Evolutionary conservation across 768 basidiomycete species (phyloP).

Genomic region (Termitomyces sp.): DNA sequence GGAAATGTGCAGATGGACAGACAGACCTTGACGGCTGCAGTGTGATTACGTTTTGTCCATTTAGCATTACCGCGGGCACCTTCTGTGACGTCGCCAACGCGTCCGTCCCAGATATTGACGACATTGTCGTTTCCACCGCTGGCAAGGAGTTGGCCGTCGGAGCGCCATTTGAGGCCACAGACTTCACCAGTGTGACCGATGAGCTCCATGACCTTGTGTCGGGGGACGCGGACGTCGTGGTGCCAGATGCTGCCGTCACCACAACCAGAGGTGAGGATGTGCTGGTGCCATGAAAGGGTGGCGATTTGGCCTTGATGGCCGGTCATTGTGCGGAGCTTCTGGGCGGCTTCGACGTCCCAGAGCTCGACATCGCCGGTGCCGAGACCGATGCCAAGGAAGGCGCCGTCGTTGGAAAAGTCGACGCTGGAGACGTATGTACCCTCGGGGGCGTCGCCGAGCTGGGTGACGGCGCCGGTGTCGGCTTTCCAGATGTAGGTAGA

Average conservation of each 20-base stretch:
- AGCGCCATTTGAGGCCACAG: constrained; percentile 87
- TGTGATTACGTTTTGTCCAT: constrained; percentile 91
- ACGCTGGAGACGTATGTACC: constrained; percentile 74
- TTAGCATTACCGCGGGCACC: constrained; percentile 62
- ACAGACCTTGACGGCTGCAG: constrained; percentile 84
- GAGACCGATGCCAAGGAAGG: constrained; percentile 78
- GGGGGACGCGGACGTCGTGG: constrained; percentile 86
- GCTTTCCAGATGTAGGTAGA: constrained; percentile 94
- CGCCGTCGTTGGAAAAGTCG: constrained; percentile 76
- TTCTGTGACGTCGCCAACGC: constrained; percentile 54
- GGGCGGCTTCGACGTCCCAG: constrained; percentile 84
- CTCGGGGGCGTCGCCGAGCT: constrained; percentile 71
- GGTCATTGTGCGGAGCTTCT: constrained; percentile 85
- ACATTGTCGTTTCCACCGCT: constrained; percentile 98
- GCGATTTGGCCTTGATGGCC: constrained; percentile 86
- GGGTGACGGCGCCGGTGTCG: constrained; percentile 80
- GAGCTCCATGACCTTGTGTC: constrained; percentile 89
- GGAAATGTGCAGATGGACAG: constrained; percentile 2
- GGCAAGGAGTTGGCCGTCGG: constrained; percentile 85
- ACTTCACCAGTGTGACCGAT: constrained; percentile 91
- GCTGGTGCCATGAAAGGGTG: constrained; percentile 82
- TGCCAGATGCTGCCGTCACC: constrained; percentile 95
- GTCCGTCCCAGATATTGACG: constrained; percentile 95
- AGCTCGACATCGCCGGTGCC: constrained; percentile 87
- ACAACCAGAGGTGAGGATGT: constrained; percentile 85